Evolutionary conservation across 495 filamentous ascomycete species (phyloP), one percentile per base, ranked within the genome.

Genomic region (Penicillium bovifimosum): DNA sequence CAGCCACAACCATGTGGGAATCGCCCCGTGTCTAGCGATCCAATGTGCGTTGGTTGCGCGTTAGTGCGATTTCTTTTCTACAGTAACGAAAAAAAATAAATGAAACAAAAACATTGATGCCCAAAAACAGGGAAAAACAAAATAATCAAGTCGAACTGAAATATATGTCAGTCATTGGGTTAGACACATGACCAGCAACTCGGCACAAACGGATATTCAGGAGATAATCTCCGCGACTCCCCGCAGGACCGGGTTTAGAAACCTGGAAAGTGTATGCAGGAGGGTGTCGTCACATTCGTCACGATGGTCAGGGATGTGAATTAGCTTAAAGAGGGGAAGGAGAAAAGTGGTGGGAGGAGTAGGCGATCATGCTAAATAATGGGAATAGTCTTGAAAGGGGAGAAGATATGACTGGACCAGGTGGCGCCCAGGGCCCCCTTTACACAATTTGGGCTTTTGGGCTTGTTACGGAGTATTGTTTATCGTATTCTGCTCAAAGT

Each of bases 1-100:
- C 62, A 64, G 62, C 59, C 62, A 64, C 62, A 64, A 59, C 59
- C 62, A 64, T 64, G 62, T 64, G 62, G 61, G 53, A 40, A 59
- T 53, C 34, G 53, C 55, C 53, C 41, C 34, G 57, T 50, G 44
- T 52, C 18, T 5, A 27, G 47, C 27, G n/a, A 43, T 29, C 40
- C 41, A 59, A 52, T 56, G 44, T 42, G 53, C 29, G 26, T 48
- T 24, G 45, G 17, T 27, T 11, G 26, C 46, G 47, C 53, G 40
- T 29, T 32, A 24, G 38, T 43, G 9, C 32, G 44, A 47, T 40
- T 20, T 14, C 20, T 24, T 24, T 24, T 24, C 20, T 24, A 24
- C n/a, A n/a, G n/a, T n/a, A n/a, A n/a, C n/a, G n/a, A n/a, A n/a
- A n/a, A n/a, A n/a, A n/a, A n/a, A n/a, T n/a, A n/a, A n/a, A n/a